These are phyloP conservation scores for Capillidium rhysosporum DNA, from an alignment of 371 early-diverging fungal genomes.

Conservation along the genomic window DNA sequence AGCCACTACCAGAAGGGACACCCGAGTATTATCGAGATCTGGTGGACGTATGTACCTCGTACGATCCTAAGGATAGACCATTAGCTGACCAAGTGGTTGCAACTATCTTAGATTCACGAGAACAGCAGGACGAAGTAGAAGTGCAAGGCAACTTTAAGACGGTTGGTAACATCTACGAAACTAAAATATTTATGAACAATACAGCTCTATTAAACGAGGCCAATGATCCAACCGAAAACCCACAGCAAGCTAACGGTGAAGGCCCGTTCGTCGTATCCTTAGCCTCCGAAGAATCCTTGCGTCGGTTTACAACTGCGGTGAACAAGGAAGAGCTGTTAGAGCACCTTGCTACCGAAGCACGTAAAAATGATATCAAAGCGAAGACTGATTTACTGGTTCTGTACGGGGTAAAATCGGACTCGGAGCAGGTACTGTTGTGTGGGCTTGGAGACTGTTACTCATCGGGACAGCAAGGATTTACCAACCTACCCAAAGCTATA, in stretches of 20 bases:
- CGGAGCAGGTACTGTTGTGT: neutral
- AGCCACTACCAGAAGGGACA: neutral
- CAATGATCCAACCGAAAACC: neutral
- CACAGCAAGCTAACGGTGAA: constrained; percentile 40
- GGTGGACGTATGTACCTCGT: neutral
- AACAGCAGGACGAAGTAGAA: constrained; percentile 7
- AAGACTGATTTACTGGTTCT: neutral
- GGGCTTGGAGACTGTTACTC: neutral
- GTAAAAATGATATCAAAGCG: neutral
- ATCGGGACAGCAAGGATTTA: constrained; percentile 22
- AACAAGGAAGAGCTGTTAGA: neutral
- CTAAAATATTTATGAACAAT: neutral
- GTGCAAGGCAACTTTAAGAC: neutral
- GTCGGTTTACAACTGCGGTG: neutral
- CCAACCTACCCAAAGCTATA: constrained; percentile 44
- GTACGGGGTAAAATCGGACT: neutral
- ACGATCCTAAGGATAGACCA: neutral
- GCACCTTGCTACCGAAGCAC: neutral
- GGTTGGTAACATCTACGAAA: neutral
- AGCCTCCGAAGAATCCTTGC: neutral
- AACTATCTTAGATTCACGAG: constrained; percentile 1
- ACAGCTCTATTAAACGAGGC: neutral
- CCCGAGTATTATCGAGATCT: neutral
- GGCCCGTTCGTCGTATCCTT: neutral
- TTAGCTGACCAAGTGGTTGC: neutral